phyloP scores from a whole-genome alignment of 176 grass and related monocot species.

The Puccinellia tenuiflora region DNA sequence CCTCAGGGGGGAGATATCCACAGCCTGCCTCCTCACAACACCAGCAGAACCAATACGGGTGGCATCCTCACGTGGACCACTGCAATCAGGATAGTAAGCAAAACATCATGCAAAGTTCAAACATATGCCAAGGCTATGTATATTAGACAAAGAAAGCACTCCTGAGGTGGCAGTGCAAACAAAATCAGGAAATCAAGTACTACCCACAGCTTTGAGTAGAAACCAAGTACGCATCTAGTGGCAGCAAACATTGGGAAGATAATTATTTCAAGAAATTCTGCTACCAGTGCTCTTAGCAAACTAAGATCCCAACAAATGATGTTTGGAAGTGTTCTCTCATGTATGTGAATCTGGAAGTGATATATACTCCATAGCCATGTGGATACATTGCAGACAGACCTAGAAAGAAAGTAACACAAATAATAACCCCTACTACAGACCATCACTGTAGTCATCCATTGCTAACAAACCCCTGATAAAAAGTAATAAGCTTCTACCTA shows the following conservation, averaged over 20 bases:
- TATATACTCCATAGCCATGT: background rate
- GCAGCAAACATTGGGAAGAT: no score
- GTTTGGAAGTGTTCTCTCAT: background rate
- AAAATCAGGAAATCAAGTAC: no score
- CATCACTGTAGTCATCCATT: background rate
- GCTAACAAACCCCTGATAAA: no score
- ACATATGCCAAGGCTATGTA: no score
- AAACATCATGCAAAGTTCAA: no score
- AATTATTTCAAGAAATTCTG: background rate
- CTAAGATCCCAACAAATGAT: background rate
- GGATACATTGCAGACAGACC: background rate
- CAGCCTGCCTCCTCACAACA: constrained; percentile 60
- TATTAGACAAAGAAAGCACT: no score
- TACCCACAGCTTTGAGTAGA: no score
- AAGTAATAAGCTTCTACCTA: no score
- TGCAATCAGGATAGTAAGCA: no score
- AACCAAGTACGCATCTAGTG: no score
- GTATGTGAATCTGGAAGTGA: background rate
- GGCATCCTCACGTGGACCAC: no score
- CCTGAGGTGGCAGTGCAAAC: no score
- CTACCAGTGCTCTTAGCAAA: background rate
- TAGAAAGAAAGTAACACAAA: background rate
- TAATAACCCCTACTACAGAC: background rate
- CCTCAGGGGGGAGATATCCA: constrained; percentile 73
- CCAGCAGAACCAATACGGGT: constrained; percentile 62